Conservation (phyloP, 805 yeast species). For the Maudiozyma saulgeensis region DNA sequence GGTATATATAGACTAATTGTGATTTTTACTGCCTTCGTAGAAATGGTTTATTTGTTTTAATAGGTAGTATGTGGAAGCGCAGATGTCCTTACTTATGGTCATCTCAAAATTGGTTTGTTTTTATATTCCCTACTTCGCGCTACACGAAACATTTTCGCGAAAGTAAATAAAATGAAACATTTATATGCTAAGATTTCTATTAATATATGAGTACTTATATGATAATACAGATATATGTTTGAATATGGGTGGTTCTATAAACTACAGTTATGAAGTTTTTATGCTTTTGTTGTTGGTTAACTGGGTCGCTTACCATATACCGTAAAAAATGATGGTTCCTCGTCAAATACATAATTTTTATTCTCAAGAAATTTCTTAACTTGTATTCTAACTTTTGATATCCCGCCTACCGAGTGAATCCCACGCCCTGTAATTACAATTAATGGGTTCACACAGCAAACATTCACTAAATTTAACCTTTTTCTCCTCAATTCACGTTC, state of each 20-base stretch:
- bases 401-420: constrained; percentile 52
- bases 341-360: constrained; percentile 37
- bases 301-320: constrained; percentile 34
- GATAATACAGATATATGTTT: background rate
- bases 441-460: constrained; percentile 35
- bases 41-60: no score
- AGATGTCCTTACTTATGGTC: no score
- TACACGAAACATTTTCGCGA: background rate
- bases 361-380: constrained; percentile 34
- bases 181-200: background rate
- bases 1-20: background rate
- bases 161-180: background rate
- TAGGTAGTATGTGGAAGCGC: no score
- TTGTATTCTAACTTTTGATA: constrained; percentile 37
- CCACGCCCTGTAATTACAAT: constrained; percentile 61
- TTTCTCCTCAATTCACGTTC: constrained; percentile 36
- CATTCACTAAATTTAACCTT: constrained; percentile 29
- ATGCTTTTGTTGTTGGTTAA: background rate
- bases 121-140: no score
- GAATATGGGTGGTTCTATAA: background rate
- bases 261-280: background rate
- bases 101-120: no score
- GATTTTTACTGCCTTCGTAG: no score
- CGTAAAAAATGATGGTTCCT: constrained; percentile 35
- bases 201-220: background rate